Base-by-base conservation (phyloP, 2,329 filamentous ascomycete species). In the Botrytis paeoniae region DNA sequence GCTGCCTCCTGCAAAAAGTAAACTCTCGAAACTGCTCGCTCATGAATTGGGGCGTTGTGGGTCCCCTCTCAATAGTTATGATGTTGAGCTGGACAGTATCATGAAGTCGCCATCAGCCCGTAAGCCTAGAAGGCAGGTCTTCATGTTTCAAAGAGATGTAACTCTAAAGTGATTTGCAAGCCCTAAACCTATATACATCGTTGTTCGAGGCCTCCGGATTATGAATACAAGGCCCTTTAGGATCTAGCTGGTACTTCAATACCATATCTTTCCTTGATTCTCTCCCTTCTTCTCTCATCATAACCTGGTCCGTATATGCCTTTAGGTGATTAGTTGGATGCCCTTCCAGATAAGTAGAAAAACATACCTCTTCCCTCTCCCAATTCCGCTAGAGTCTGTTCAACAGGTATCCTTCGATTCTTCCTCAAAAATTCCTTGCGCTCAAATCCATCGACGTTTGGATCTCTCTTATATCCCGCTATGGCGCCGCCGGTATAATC, bases 281-380 rank as follows among this genome's bases (percentile, higher is more conserved):
- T 85, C 81, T 91, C 85, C 75, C 86, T 86, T 81, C 91, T 87
- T 82, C 91, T 84, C 84, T 93, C 90, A 71, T 88, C 88, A 78
- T 92, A 93, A 41, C 90, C 90, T 32, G 89, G 88, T 32, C 83
- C 89, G 78, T 90, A 89, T 76, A 93, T 89, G 69, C 91, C 91
- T 93, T 76, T 43, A 37, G 45, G 51, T 39, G 41, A 60, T 69
- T 70, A 73, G 41, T 62, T 32, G 22, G 20, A 32, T 20, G 14
- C 10, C 39, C 43, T 71, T 69, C 51, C 48, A 39, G 22, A 73
- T 41, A 9, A 22, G 32, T 43, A 65, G 16, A 32, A 68, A 37
- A 35, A 83, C 82, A 76, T 86, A 92, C 91, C 91, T 87, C 91
- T 86, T 78, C 91, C 90, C 83, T 93, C 91, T 63, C 91, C 91